Evolutionary conservation across 805 yeast genomes (phyloP), one percentile per base, ranked within the genome.

Genomic region (Candida fluviatilis): DNA sequence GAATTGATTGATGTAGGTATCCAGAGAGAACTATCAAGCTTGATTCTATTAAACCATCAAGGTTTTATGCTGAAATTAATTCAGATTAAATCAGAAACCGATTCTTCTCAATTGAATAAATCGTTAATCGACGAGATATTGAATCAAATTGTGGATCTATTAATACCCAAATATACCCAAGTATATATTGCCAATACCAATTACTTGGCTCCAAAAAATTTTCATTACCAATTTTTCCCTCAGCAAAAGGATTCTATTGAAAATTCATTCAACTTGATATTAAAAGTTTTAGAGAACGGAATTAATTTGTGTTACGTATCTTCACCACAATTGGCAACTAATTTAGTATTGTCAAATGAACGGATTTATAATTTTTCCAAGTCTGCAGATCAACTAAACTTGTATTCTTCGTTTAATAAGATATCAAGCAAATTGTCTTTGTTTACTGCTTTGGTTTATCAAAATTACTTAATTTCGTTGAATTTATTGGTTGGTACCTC

Each of bases 221-320:
- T 18, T 19, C 32, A 27, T 37, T 16, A 26, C 30, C 35, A 26
- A 33, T 33, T 13, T 14, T 19, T 40, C 27, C 31, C 25, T 18
- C 18, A 32, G n/a, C 31, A 27, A 26, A 10, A 5, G 13, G 31
- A 37, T 30, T 25, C 35, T 11, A 37, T 46, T 14, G 34, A 31
- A 11, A 27, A 36, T 14, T 36, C 55, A 3, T 23, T 54, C n/a
- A 39, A 46, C 21, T 47, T 53, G 26, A 30, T 58, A 16, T 39
- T 59, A 16, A 55, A 56, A 34, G 18, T 46, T 8, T 37, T 58
- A 21, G 61, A 58, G 31, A 58, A 56, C 19, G 53, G 52, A 4
- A 35, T 23, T 5, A 14, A 36, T 18, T 31, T 49, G 2, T 37
- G 37, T 34, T 53, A 43, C 19, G 11, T 33, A 23, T 49, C 27